phyloP scores from a whole-genome alignment of 495 filamentous ascomycete species.

The Annulohypoxylon nitens region DNA sequence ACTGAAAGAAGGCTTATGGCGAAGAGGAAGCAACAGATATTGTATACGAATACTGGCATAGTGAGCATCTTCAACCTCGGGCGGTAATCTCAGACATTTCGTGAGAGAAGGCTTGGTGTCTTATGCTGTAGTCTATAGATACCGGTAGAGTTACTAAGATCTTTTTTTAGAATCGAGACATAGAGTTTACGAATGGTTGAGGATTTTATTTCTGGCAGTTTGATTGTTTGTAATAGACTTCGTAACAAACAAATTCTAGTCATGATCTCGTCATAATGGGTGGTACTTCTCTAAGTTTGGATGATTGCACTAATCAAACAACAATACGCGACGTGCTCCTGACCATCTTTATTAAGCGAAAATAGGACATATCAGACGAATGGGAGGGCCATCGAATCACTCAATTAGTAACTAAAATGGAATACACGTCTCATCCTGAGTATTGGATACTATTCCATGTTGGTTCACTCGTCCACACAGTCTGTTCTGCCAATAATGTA shows the following conservation, averaged over 20 bases:
- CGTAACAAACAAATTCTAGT: not conserved
- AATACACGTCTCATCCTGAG: no score
- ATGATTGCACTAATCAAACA: conserved; percentile 6
- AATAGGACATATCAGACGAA: not conserved
- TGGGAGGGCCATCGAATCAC: not conserved
- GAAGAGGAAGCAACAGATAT: conserved; percentile 10
- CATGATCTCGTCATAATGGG: not conserved
- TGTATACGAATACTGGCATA: conserved; percentile 1
- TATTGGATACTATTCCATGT: no score
- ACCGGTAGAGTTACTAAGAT: not conserved
- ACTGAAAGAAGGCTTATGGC: conserved; percentile 20
- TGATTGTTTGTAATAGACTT: not conserved
- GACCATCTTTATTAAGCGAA: not conserved
- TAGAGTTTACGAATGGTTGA: not conserved
- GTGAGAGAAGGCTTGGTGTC: not conserved
- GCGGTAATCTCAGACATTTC: not conserved
- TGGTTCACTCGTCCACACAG: no score
- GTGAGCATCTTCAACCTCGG: not conserved
- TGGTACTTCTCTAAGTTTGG: conserved; percentile 3
- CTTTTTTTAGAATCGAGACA: not conserved
- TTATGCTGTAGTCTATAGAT: not conserved
- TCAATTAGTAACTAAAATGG: not conserved
- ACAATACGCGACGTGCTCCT: not conserved
- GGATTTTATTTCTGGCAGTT: not conserved
- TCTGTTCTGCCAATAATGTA: no score